Conservation (phyloP, 139 green algal species). For the Nannochloris sp. region DNA sequence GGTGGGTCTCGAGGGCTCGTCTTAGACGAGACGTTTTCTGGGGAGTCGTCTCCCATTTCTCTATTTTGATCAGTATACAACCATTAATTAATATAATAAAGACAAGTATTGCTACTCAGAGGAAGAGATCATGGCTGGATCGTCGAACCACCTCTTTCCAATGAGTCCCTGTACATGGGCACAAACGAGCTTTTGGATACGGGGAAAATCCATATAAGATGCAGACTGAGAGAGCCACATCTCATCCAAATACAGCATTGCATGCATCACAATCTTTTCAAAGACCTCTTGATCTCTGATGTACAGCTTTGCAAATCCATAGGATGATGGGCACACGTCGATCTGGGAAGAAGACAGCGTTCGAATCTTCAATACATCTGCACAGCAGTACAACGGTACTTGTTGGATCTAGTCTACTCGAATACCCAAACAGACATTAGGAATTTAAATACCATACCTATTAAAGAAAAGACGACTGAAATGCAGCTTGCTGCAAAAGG, state of each 20-base stretch:
- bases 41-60: too few species aligned
- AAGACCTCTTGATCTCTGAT: not conserved
- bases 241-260: constrained; percentile 2
- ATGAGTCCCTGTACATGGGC: not conserved
- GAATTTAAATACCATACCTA: constrained; percentile 5
- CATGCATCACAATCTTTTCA: constrained; percentile 1
- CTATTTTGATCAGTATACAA: too few species aligned
- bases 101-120: not conserved
- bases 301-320: not conserved
- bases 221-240: not conserved
- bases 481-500: constrained; percentile 79
- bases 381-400: too few species aligned
- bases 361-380: too few species aligned
- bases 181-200: not conserved
- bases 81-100: not conserved
- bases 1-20: too few species aligned
- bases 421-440: not conserved
- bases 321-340: not conserved
- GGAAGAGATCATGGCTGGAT: not conserved
- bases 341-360: too few species aligned
- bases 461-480: constrained; percentile 74
- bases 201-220: not conserved
- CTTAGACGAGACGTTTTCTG: too few species aligned
- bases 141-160: not conserved
- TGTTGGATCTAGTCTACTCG: too few species aligned